Percentiles rank a stretch among this genome's conserved stretches.
phyloP scores from a whole-genome alignment of 2,329 filamentous ascomycete species.

The Teratosphaeriaceae sp. region DNA sequence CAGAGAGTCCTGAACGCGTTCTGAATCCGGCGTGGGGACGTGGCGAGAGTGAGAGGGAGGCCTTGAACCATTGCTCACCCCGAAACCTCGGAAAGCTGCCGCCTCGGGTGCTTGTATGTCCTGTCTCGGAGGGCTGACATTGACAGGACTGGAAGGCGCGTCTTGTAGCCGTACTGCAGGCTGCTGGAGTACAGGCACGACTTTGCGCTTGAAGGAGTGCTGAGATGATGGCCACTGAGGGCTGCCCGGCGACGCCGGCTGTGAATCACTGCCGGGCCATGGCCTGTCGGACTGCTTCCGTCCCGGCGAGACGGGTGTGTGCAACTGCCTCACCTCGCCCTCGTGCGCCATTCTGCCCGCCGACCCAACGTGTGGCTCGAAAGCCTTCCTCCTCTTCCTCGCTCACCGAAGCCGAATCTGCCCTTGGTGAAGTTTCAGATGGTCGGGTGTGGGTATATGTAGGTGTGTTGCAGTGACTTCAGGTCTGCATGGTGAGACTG shows the following conservation, averaged over 20 bases:
- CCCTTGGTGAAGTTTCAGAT: too few relatives aligned
- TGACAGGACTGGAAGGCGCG: constrained; percentile 28
- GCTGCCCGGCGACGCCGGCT: not conserved
- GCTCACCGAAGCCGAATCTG: too few relatives aligned
- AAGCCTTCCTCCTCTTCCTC: too few relatives aligned
- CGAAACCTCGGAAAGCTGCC: constrained; percentile 18
- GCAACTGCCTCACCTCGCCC: not conserved
- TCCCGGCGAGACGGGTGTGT: constrained; percentile 5
- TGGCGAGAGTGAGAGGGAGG: not conserved
- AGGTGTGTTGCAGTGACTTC: not conserved
- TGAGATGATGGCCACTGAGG: not conserved
- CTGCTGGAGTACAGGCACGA: not conserved
- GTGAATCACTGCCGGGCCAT: not conserved
- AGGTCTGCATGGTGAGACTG: too few relatives aligned
- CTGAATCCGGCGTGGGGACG: constrained; percentile 20
- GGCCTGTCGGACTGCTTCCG: not conserved
- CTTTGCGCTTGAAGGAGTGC: not conserved
- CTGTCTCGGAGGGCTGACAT: constrained; percentile 24
- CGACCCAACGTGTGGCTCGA: too few relatives aligned
- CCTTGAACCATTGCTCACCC: not conserved
- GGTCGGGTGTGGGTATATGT: not conserved
- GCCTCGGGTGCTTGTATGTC: constrained; percentile 23
- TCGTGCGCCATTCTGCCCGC: constrained; percentile 9
- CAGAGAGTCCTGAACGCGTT: constrained; percentile 10
- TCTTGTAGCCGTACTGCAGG: constrained; percentile 26